Percentiles rank a stretch among this genome's conserved stretches.
These are phyloP conservation scores for Hanseniaspora thailandica DNA, from an alignment of 805 yeast genomes.

Conservation along the genomic window DNA sequence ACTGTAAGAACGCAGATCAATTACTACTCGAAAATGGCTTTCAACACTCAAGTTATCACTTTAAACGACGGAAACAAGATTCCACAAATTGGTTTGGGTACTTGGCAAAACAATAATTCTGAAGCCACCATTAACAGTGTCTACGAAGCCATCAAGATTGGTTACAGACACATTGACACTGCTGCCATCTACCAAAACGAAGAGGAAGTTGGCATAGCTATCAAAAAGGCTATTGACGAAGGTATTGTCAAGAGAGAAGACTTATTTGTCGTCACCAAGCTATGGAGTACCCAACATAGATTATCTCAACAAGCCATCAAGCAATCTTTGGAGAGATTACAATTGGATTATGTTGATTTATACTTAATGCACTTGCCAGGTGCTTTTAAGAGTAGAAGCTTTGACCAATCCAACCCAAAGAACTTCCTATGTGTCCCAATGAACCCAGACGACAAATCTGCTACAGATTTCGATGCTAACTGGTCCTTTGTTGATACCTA, in stretches of 20 bases:
- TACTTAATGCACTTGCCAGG: slow-evolving; percentile 86
- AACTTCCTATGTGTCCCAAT: slow-evolving; percentile 28
- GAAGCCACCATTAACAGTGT: slow-evolving; percentile 50
- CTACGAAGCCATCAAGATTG: slow-evolving; percentile 45
- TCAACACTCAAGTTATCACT: slow-evolving; percentile 22
- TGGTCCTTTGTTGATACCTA: slow-evolving; percentile 47
- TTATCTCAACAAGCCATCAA: slow-evolving; percentile 53
- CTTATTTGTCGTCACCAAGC: slow-evolving; percentile 65
- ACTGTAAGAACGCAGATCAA: neutral
- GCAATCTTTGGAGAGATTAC: slow-evolving; percentile 56
- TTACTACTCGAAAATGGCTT: slow-evolving; percentile 7
- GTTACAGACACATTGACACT: slow-evolving; percentile 69
- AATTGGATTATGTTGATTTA: slow-evolving; percentile 68
- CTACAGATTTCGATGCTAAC: slow-evolving; percentile 30
- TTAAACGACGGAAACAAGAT: slow-evolving; percentile 53
- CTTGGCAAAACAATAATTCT: slow-evolving; percentile 52
- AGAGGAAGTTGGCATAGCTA: slow-evolving; percentile 47
- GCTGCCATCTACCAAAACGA: slow-evolving; percentile 63
- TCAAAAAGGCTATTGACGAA: slow-evolving; percentile 19
- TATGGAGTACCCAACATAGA: slow-evolving; percentile 84
- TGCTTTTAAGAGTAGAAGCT: slow-evolving; percentile 49
- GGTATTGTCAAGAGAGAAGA: slow-evolving; percentile 34
- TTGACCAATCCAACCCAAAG: slow-evolving; percentile 25
- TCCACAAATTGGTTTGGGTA: slow-evolving; percentile 64
- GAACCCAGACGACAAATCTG: slow-evolving; percentile 27